phyloP scores from a whole-genome alignment of 2,329 filamentous ascomycete genomes.

The Nectriaceae sp. region DNA sequence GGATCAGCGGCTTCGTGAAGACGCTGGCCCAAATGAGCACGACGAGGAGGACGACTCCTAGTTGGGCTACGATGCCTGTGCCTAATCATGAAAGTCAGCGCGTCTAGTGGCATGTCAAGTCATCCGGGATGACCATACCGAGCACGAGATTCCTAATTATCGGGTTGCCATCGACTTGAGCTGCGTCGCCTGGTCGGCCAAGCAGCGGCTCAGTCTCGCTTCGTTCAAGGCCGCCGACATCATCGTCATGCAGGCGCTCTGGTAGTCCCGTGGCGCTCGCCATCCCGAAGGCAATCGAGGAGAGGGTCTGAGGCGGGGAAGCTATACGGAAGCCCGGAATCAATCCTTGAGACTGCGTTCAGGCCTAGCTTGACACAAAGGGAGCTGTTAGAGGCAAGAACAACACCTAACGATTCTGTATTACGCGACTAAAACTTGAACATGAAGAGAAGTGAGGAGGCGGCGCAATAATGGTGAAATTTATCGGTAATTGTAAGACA shows the following conservation, averaged over 20 bases:
- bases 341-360: no score
- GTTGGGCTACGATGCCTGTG: slow-evolving; percentile 79
- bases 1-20: slow-evolving; percentile 68
- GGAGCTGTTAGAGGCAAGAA: no score
- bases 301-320: not conserved
- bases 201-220: slow-evolving; percentile 47
- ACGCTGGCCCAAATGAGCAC: slow-evolving; percentile 78
- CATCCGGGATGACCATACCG: slow-evolving; percentile 55
- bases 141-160: slow-evolving; percentile 72
- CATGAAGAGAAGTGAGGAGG: no score
- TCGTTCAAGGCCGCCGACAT: slow-evolving; percentile 25
- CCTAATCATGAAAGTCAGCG: slow-evolving; percentile 50
- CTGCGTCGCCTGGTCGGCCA: slow-evolving; percentile 67
- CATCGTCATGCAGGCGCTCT: slow-evolving; percentile 39
- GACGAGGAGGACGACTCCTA: slow-evolving; percentile 73
- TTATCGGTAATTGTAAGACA: no score
- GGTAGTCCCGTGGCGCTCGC: slow-evolving; percentile 70
- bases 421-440: no score
- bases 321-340: not conserved
- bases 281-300: slow-evolving; percentile 50
- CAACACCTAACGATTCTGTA: no score
- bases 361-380: no score
- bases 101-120: slow-evolving; percentile 4
- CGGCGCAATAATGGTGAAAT: no score
- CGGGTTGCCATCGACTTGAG: slow-evolving; percentile 64